These are phyloP conservation scores for Saccharomycopsis hybrid DNA, from an alignment of 1,139 yeast genomes.

Conservation along the genomic window DNA sequence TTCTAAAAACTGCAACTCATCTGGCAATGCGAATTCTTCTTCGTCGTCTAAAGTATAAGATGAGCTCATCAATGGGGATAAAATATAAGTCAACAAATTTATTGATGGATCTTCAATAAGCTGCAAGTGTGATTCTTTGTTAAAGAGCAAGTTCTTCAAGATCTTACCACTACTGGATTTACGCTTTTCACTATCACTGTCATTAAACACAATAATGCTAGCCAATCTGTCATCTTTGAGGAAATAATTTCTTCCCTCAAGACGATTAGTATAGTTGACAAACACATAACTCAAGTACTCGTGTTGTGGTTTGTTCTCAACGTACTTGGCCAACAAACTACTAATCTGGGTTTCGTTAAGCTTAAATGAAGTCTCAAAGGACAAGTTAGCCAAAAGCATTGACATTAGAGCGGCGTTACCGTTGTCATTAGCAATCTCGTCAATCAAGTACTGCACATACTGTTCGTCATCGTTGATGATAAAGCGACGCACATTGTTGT, in stretches of 20 bases:
- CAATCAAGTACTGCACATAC: constrained; percentile 50
- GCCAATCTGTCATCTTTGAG: constrained; percentile 65
- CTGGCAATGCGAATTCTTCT: constrained; percentile 83
- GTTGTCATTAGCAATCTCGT: constrained; percentile 51
- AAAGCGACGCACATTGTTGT: constrained; percentile 50
- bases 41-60: constrained; percentile 66
- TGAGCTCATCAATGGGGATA: constrained; percentile 79
- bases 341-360: constrained; percentile 56
- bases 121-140: constrained; percentile 57
- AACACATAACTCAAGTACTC: constrained; percentile 86
- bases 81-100: constrained; percentile 72
- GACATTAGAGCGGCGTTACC: constrained; percentile 76
- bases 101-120: constrained; percentile 57
- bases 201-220: constrained; percentile 63
- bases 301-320: constrained; percentile 65
- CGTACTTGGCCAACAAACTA: constrained; percentile 85
- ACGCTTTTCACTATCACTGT: constrained; percentile 43
- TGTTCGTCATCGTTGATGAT: constrained; percentile 58
- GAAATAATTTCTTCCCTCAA: constrained; percentile 70
- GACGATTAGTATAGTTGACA: constrained; percentile 78
- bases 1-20: constrained; percentile 74
- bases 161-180: constrained; percentile 93
- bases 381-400: constrained; percentile 77
- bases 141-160: constrained; percentile 83
- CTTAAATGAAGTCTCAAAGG: constrained; percentile 21